Evolutionary conservation across 2,329 filamentous ascomycete genomes (phyloP), one percentile per base, ranked within the genome.

Genomic region (Colletotrichum filicis): DNA sequence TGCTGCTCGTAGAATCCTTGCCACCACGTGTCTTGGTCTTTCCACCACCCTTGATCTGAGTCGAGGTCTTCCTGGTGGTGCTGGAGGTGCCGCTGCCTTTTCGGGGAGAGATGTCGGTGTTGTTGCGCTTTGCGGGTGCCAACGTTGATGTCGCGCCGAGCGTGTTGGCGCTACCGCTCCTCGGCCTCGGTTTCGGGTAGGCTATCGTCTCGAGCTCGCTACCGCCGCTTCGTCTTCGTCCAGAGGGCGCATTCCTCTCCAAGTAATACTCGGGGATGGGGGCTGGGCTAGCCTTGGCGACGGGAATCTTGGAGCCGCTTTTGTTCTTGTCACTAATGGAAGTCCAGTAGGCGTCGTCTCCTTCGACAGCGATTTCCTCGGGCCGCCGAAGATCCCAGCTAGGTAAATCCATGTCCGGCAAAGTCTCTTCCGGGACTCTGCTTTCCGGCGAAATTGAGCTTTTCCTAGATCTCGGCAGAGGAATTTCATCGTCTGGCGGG

Each of bases 261-360:
- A 94, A 86, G 75, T 92, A 90, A 62, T 93, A 90, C 64, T 89
- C 82, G 2, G 94, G 90, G 71, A 97, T 92, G 12, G 95, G 95
- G 24, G 91, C 89, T 2, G 94, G 93, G 79, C 94, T 98, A 16
- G 89, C 86, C 78, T 94, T 95, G 35, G 95, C 92, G 49, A 98
- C 88, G 1, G 97, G 97, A 79, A 99, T 98, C 66, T 94, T 92
- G 56, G 74, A 75, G 85, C 84, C 90, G 85, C 86, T 89, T 83
- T 88, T 49, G 42, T 49, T 93, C 78, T 80, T 87, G 75, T 80
- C 84, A 76, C 77, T 89, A 83, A 83, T 89, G 79, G 84, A 82
- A 76, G 86, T 81, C 78, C 86, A 89, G 75, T 90, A 91, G 66
- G 82, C 79, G 60, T 85, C 85, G 53, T 83, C 84, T 79, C 89